Evolutionary conservation across 495 filamentous ascomycete genomes (phyloP), one percentile per base, ranked within the genome.

Genomic region (Annulohypoxylon maeteangense): DNA sequence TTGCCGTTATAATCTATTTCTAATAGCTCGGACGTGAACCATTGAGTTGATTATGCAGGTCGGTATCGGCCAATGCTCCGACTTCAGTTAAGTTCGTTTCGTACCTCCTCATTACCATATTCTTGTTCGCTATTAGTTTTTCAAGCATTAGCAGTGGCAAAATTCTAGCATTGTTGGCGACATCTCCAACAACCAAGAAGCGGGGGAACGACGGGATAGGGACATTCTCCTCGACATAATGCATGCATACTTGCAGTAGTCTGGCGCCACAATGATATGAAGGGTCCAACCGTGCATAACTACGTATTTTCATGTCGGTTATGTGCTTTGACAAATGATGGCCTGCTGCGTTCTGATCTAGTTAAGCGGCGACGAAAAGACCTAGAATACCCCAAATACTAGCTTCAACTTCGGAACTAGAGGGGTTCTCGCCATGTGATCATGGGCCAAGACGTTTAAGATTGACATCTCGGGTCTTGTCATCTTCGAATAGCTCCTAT

Each of bases 251-350:
- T 54, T 65, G 45, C 54, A 65, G 67, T 65, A 70, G 53, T 48
- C 14, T 60, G 34, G 18, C 36, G 58, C 67, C 67, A 70, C 54
- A 54, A 60, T 70, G 60, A 18, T 65, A 54, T 64, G 32, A 36
- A 60, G 20, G 44, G 53, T 34, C 12, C 7, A 42, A 31, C 7
- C 27, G 8, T 53, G 23, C 34, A 67, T 22, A n/a, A n/a, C n/a
- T n/a, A 34, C 51, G 48, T 18, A 54, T 42, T 16, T 22, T 23
- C 16, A 31, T 7, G 22, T 10, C 16, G 29, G 14, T 23, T 27
- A 22, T 31, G 12, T 57, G 34, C 27, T 22, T 56, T 56, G 32
- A 36, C n/a, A 34, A 34, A 38, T 20, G 10, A 45, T 50, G 14
- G 25, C 25, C 12, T 31, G 27, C 50, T 11, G 3, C 22, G 4